Conservation (phyloP, 371 early-diverging fungal species). For the Mortierella sp. region DNA sequence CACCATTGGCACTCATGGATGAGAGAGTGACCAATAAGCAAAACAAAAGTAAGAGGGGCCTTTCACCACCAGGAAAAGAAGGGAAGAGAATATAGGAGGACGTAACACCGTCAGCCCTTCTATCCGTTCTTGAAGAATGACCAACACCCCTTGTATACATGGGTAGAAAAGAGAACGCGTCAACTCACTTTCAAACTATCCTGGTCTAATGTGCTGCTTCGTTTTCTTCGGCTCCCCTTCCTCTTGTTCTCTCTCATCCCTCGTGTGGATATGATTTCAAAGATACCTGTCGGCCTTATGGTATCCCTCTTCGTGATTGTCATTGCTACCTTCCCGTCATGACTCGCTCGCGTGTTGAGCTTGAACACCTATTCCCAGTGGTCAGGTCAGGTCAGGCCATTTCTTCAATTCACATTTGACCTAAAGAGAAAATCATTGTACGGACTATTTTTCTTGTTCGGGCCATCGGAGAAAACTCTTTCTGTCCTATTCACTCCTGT, state of each 20-base stretch:
- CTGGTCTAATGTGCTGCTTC: not conserved
- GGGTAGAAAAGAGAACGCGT: not conserved
- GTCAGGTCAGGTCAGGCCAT: not conserved
- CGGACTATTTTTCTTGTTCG: not conserved
- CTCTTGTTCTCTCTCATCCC: not conserved
- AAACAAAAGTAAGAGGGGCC: not conserved
- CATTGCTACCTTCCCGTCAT: not conserved
- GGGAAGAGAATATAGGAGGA: not conserved
- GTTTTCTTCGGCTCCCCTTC: not conserved
- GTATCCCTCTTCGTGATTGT: too few species aligned
- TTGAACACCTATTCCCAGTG: not conserved
- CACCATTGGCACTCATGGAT: too few species aligned
- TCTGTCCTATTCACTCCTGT: too few species aligned
- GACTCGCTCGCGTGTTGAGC: not conserved
- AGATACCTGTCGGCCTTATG: not conserved
- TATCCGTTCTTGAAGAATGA: not conserved
- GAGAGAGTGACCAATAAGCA: not conserved
- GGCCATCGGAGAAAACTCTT: not conserved
- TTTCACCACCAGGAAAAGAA: not conserved
- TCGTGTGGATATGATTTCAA: not conserved
- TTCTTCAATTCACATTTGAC: slow-evolving; percentile 1
- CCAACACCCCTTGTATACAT: not conserved
- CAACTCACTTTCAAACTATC: not conserved
- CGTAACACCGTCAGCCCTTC: not conserved
- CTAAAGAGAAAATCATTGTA: not conserved